A percentile compares a stretch with the other conserved stretches of the same genome.
Conservation (phyloP, 2,329 filamentous ascomycete species). For the Xylaria sp. region DNA sequence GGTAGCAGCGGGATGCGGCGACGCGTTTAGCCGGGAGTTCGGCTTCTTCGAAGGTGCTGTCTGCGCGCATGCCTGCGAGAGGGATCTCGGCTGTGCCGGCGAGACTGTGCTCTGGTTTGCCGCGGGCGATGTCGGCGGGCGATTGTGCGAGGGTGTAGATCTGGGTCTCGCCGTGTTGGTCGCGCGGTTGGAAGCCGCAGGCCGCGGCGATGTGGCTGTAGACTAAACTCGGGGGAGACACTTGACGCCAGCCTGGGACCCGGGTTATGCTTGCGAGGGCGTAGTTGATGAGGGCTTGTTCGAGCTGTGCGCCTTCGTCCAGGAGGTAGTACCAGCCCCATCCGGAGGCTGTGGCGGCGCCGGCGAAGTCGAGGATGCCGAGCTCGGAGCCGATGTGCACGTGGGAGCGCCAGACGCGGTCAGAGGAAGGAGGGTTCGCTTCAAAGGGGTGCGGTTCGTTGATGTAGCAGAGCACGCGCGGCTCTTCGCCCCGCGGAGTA, state of each 20-base stretch:
- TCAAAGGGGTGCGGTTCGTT: conserved; percentile 57
- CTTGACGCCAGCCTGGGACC: conserved; percentile 63
- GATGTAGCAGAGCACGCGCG: conserved; percentile 68
- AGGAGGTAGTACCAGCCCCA: conserved; percentile 98
- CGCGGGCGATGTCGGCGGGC: conserved; percentile 53
- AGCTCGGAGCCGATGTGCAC: conserved; percentile 81
- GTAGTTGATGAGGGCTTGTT: conserved; percentile 88
- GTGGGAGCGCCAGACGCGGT: conserved; percentile 63
- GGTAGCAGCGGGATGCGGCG: conserved; percentile 86
- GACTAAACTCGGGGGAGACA: conserved; percentile 82
- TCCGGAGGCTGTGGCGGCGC: conserved; percentile 73
- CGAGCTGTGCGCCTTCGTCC: conserved; percentile 88
- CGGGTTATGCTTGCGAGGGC: conserved; percentile 65
- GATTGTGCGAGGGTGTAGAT: conserved; percentile 74
- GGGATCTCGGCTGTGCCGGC: conserved; percentile 93
- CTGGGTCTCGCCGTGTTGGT: conserved; percentile 86
- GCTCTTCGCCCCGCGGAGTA: conserved; percentile 66
- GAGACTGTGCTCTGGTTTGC: conserved; percentile 66
- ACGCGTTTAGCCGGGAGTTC: conserved; percentile 74
- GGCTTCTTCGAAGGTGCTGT: conserved; percentile 57
- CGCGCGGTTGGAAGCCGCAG: conserved; percentile 91
- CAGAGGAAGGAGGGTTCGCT: conserved; percentile 28
- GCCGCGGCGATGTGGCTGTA: conserved; percentile 86
- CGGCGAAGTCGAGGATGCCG: conserved; percentile 85
- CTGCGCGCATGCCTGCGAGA: conserved; percentile 83